phyloP scores from a whole-genome alignment of 106 monocot species.

The Dioscorea alata region DNA sequence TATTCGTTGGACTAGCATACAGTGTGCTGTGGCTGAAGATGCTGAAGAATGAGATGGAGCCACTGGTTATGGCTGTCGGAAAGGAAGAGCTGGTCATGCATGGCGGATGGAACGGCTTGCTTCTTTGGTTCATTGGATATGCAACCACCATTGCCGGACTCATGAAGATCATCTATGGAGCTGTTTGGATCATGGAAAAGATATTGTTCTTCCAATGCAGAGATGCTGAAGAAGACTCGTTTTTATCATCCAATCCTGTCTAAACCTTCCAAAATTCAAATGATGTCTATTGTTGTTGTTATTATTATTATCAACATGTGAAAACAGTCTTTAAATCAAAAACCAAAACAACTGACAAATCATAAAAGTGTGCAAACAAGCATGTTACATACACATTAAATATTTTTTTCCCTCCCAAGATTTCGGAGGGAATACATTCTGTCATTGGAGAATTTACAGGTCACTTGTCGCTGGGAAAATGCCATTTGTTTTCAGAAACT shows the following conservation, averaged over 20 bases:
- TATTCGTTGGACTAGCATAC: neutral
- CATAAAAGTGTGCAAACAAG: neutral
- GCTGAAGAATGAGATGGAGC: neutral
- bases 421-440: neutral
- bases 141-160: neutral
- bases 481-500: slow-evolving; percentile 58
- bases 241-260: neutral
- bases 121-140: slow-evolving; percentile 5
- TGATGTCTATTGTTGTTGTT: neutral
- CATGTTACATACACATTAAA: neutral
- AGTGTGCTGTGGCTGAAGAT: neutral
- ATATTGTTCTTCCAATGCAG: neutral
- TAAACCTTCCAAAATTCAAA: neutral
- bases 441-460: slow-evolving; percentile 18
- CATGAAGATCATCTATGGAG: neutral
- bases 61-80: neutral
- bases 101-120: neutral
- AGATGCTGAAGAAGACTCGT: neutral
- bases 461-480: slow-evolving; percentile 4
- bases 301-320: neutral
- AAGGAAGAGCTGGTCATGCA: neutral
- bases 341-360: neutral
- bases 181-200: neutral
- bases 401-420: neutral
- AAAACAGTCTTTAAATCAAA: neutral